Evolutionary conservation across 2,329 filamentous ascomycete species (phyloP).

Genomic region (Stagonosporopsis cucurbitacearum): DNA sequence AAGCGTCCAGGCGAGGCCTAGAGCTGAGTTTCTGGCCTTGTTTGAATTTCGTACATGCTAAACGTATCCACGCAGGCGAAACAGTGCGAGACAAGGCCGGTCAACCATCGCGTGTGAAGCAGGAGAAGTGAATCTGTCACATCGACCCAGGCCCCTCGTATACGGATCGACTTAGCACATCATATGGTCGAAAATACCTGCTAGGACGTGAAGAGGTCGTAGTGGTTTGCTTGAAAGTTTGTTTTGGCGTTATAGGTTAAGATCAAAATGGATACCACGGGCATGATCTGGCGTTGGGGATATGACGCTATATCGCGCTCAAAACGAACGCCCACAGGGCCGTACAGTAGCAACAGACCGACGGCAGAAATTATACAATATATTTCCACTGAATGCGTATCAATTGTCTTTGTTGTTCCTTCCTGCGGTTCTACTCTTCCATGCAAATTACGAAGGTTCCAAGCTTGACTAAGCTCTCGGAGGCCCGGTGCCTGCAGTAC

Average conservation of each 20-base stretch:
- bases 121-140: background rate
- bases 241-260: conserved; percentile 27
- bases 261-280: conserved; percentile 26
- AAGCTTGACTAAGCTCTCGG: conserved; percentile 27
- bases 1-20: conserved; percentile 72
- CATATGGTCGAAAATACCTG: background rate
- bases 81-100: background rate
- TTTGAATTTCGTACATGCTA: conserved; percentile 9
- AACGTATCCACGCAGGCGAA: background rate
- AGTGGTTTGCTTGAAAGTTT: background rate
- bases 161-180: background rate
- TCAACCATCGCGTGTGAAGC: background rate
- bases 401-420: background rate
- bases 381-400: background rate
- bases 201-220: background rate
- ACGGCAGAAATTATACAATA: background rate
- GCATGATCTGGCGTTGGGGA: conserved; percentile 29
- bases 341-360: background rate
- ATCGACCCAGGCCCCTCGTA: background rate
- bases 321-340: background rate
- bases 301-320: conserved; percentile 7
- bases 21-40: conserved; percentile 19
- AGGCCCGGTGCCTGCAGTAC: conserved; percentile 26
- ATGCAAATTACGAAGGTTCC: background rate
- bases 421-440: background rate